A percentile compares a stretch with the other conserved stretches of the same genome.
phyloP scores from a whole-genome alignment of 2,329 filamentous ascomycete genomes.

The Drechslera avenae region DNA sequence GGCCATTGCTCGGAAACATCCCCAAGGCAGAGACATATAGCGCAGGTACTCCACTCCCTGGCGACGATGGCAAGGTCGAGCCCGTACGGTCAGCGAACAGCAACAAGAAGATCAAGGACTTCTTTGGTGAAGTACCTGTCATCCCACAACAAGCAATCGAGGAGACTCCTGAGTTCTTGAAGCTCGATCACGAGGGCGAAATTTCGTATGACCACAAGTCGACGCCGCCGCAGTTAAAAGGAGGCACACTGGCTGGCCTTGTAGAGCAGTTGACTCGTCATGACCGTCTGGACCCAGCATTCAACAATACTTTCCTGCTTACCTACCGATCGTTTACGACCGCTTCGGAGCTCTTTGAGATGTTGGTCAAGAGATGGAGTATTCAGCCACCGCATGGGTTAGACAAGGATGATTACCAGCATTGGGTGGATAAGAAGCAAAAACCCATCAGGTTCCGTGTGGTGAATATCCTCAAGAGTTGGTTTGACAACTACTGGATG shows the following conservation, averaged over 20 bases:
- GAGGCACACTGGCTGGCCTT: constrained; percentile 84
- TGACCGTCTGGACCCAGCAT: constrained; percentile 91
- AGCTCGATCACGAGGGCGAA: constrained; percentile 85
- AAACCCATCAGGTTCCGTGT: constrained; percentile 95
- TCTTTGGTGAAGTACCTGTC: constrained; percentile 59
- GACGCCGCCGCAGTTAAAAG: constrained; percentile 77
- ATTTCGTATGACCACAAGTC: constrained; percentile 86
- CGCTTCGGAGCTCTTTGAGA: constrained; percentile 87
- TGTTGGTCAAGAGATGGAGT: constrained; percentile 88
- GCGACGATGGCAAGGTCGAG: constrained; percentile 42
- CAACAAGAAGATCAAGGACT: constrained; percentile 56
- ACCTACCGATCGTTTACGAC: constrained; percentile 96
- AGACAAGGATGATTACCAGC: constrained; percentile 74
- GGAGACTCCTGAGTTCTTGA: constrained; percentile 82
- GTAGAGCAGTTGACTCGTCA: constrained; percentile 96
- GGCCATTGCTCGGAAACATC: constrained; percentile 58
- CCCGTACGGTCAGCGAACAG: constrained; percentile 47
- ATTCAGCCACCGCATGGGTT: constrained; percentile 89
- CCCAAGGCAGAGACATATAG: constrained; percentile 69
- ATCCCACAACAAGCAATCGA: constrained; percentile 62
- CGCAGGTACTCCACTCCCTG: constrained; percentile 55
- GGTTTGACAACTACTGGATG: constrained; percentile 99
- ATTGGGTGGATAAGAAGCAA: constrained; percentile 92
- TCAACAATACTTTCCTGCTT: constrained; percentile 96
- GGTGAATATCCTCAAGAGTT: constrained; percentile 96